These are phyloP conservation scores for Chrysopogon serrulatus DNA, from an alignment of 176 grass and related monocot genomes.

Conservation along the genomic window DNA sequence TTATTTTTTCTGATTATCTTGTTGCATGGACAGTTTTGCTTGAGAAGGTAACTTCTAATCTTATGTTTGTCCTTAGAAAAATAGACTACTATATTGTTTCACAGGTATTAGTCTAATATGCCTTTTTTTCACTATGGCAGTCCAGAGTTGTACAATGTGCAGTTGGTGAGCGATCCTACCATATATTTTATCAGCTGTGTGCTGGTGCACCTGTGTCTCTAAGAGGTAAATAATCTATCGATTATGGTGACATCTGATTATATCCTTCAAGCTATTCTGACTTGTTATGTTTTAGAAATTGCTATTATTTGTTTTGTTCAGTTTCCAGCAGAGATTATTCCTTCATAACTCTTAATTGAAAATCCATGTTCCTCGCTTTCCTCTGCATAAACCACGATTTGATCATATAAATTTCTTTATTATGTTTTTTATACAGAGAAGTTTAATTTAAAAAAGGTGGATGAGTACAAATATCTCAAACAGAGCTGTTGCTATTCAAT, in stretches of 20 bases:
- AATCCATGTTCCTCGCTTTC: background rate
- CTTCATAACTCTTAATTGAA: background rate
- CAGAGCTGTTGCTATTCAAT: slow-evolving; percentile 92
- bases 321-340: background rate
- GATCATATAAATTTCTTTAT: slow-evolving; percentile 8
- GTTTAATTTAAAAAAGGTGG: slow-evolving; percentile 88
- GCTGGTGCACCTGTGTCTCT: slow-evolving; percentile 64
- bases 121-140: slow-evolving; percentile 43
- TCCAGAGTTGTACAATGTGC: slow-evolving; percentile 97
- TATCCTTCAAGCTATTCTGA: slow-evolving; percentile 1
- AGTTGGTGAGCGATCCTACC: slow-evolving; percentile 83
- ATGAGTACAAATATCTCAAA: slow-evolving; percentile 97
- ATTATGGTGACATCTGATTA: slow-evolving; percentile 1
- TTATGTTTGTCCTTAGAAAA: slow-evolving; percentile 4
- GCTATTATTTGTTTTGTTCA: slow-evolving; percentile 6
- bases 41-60: slow-evolving; percentile 76
- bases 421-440: slow-evolving; percentile 63
- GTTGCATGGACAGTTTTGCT: slow-evolving; percentile 78
- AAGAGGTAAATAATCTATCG: slow-evolving; percentile 53
- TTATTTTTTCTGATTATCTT: slow-evolving; percentile 29
- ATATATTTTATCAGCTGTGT: slow-evolving; percentile 99
- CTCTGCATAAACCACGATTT: background rate
- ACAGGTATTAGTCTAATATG: background rate
- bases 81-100: background rate
- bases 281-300: slow-evolving; percentile 5